Conservation (phyloP, 2,329 filamentous ascomycete genomes). For the Penicillium capsulatum region DNA sequence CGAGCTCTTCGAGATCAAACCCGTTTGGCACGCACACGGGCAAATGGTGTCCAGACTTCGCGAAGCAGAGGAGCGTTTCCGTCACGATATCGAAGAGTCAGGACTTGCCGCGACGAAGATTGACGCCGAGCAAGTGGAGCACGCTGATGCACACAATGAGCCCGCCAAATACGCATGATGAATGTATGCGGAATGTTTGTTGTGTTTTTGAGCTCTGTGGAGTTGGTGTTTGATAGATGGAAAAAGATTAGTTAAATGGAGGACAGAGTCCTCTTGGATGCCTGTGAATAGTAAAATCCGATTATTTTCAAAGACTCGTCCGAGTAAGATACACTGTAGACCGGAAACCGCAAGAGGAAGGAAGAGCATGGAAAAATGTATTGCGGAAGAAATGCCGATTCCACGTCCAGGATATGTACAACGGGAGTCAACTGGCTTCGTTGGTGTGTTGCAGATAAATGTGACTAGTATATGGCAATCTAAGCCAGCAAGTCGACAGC, state of each 20-base stretch:
- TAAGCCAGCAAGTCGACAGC: conserved; percentile 16
- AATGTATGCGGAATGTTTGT: not conserved
- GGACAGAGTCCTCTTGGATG: too few relatives aligned
- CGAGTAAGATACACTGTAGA: not conserved
- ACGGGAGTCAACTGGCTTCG: too few relatives aligned
- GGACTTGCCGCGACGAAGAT: conserved; percentile 16
- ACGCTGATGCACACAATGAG: conserved; percentile 4
- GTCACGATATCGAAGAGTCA: conserved; percentile 21
- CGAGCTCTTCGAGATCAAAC: conserved; percentile 51
- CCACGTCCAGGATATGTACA: not conserved
- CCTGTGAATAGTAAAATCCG: too few relatives aligned
- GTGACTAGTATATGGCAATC: not conserved
- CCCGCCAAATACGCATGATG: conserved; percentile 16
- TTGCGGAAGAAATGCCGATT: too few relatives aligned
- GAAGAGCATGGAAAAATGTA: too few relatives aligned
- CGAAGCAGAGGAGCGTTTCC: conserved; percentile 36
- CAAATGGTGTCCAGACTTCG: conserved; percentile 31
- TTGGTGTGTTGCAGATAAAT: too few relatives aligned
- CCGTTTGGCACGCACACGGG: conserved; percentile 36
- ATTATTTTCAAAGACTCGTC: not conserved
- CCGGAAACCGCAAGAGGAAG: not conserved
- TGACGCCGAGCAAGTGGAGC: conserved; percentile 16
- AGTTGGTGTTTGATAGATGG: too few relatives aligned
- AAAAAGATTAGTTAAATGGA: too few relatives aligned
- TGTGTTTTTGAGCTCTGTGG: too few relatives aligned